A percentile compares a stretch with the other conserved stretches of the same genome.
These are phyloP conservation scores for Calonectria montana DNA, from an alignment of 2,329 filamentous ascomycete genomes.

Conservation along the genomic window DNA sequence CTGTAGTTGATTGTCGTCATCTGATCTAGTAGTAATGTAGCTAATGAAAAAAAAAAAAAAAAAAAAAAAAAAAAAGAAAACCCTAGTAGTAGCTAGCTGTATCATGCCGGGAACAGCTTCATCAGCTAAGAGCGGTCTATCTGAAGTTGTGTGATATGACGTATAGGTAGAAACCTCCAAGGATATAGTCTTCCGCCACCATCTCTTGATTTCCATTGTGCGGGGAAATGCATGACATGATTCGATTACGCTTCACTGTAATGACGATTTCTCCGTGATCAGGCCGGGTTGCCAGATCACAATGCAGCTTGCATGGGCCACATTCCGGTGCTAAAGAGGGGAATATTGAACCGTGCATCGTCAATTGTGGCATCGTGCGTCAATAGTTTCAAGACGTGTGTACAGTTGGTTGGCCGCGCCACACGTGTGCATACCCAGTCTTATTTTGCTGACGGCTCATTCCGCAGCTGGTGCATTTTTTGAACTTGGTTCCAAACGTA, in stretches of 20 bases:
- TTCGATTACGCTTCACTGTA: not conserved
- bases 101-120: not conserved
- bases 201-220: not conserved
- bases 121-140: not conserved
- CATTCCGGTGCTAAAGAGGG: not conserved
- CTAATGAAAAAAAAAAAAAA: not conserved
- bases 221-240: not conserved
- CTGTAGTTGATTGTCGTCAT: not conserved
- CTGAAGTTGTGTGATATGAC: not conserved
- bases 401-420: not conserved
- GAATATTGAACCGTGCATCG: not conserved
- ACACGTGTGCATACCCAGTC: not conserved
- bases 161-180: not conserved
- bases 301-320: not conserved
- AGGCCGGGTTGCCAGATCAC: not conserved
- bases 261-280: not conserved
- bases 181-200: not conserved
- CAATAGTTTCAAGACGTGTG: not conserved
- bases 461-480: not conserved
- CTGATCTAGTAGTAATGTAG: not conserved
- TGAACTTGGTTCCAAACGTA: not conserved
- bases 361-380: not conserved
- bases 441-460: not conserved
- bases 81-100: not conserved
- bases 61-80: not conserved